These are phyloP conservation scores for Phytophthora constricta DNA, from an alignment of 352 stramenopile genomes.

Conservation along the genomic window DNA sequence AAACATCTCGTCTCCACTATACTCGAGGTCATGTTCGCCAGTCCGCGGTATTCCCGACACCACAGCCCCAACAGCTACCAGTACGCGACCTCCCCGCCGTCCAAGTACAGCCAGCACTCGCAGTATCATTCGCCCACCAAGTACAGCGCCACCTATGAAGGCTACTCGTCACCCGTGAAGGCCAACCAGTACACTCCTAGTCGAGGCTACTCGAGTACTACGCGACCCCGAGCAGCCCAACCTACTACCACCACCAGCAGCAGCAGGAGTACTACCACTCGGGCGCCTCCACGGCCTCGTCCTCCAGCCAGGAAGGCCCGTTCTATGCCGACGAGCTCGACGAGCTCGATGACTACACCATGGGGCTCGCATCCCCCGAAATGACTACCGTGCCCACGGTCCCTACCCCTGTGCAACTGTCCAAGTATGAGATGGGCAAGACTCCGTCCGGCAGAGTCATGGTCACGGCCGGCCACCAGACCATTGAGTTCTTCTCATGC, in stretches of 20 bases:
- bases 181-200: constrained; percentile 16
- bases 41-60: constrained; percentile 46
- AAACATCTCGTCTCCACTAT: neutral
- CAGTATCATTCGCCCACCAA: constrained; percentile 41
- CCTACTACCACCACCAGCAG: constrained; percentile 63
- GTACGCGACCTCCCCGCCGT: constrained; percentile 26
- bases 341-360: constrained; percentile 71
- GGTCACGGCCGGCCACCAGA: constrained; percentile 81
- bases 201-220: constrained; percentile 52
- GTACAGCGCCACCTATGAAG: constrained; percentile 34
- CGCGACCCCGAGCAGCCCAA: constrained; percentile 38
- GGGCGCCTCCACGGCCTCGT: constrained; percentile 79
- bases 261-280: constrained; percentile 75
- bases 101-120: constrained; percentile 31
- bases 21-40: constrained; percentile 39
- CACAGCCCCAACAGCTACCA: constrained; percentile 38
- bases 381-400: constrained; percentile 85
- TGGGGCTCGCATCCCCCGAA: constrained; percentile 55
- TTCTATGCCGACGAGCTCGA: constrained; percentile 82
- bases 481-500: constrained; percentile 86
- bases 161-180: constrained; percentile 53
- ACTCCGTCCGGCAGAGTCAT: constrained; percentile 81
- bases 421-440: constrained; percentile 79
- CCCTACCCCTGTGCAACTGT: constrained; percentile 71
- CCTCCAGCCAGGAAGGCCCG: constrained; percentile 72